Percentiles rank a stretch among this genome's conserved stretches.
Evolutionary conservation across 805 yeast genomes (phyloP).

Genomic region (Ogataea ganodermae): DNA sequence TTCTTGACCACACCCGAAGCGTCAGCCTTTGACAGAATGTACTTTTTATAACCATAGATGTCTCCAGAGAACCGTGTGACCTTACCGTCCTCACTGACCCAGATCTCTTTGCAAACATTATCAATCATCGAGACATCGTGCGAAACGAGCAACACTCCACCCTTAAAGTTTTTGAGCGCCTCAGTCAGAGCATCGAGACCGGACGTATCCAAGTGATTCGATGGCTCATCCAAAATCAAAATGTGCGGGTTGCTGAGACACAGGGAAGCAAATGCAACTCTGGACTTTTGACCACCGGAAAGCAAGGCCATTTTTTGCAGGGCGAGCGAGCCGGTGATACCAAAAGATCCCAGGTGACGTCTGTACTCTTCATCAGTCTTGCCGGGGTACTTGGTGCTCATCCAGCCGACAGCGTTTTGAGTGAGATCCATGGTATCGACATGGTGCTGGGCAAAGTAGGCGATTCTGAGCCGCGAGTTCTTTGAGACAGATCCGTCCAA

Average conservation of each 20-base stretch:
- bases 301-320: slow-evolving; percentile 84
- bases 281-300: slow-evolving; percentile 97
- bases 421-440: slow-evolving; percentile 94
- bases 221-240: slow-evolving; percentile 93
- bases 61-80: slow-evolving; percentile 79
- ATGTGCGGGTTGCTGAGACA: slow-evolving; percentile 90
- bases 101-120: slow-evolving; percentile 87
- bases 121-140: slow-evolving; percentile 94
- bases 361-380: slow-evolving; percentile 95
- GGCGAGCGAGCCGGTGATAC: slow-evolving; percentile 93
- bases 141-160: slow-evolving; percentile 96
- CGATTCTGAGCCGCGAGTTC: slow-evolving; percentile 87
- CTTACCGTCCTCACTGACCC: slow-evolving; percentile 89
- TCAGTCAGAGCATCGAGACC: slow-evolving; percentile 95
- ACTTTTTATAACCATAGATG: slow-evolving; percentile 87
- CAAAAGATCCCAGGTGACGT: slow-evolving; percentile 94
- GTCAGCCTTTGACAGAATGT: slow-evolving; percentile 76
- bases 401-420: slow-evolving; percentile 89
- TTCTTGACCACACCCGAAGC: slow-evolving; percentile 87
- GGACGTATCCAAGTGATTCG: slow-evolving; percentile 96
- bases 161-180: slow-evolving; percentile 84
- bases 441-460: slow-evolving; percentile 98
- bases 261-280: slow-evolving; percentile 97
- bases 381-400: slow-evolving; percentile 87
- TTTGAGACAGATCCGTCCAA: slow-evolving; percentile 73